Percentiles rank a stretch among this genome's conserved stretches.
Conservation (phyloP, 768 basidiomycete species). For the Porpolomopsis calyptriformis region DNA sequence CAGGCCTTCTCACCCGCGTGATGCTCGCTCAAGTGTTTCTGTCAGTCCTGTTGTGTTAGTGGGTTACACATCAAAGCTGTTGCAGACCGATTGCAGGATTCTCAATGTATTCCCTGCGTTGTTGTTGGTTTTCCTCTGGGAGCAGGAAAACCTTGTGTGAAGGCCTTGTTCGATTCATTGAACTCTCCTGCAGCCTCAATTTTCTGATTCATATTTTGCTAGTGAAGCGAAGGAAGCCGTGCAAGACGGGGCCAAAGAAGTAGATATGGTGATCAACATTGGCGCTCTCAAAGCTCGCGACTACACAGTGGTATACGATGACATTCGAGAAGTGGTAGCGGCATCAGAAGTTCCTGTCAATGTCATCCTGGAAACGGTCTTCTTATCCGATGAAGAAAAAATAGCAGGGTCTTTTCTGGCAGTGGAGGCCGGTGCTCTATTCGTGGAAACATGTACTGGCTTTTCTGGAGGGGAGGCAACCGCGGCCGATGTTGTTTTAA, state of each 20-base stretch:
- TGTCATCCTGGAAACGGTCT: slow-evolving; percentile 42
- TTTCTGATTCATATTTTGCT: not conserved
- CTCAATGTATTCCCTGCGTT: slow-evolving; percentile 31
- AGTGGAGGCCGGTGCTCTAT: slow-evolving; percentile 39
- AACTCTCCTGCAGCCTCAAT: not conserved
- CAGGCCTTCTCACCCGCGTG: no score
- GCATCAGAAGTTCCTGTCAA: slow-evolving; percentile 30
- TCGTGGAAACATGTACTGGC: slow-evolving; percentile 47
- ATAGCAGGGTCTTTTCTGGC: slow-evolving; percentile 36
- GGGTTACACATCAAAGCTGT: slow-evolving; percentile 35
- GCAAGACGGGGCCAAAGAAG: slow-evolving; percentile 36
- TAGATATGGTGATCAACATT: slow-evolving; percentile 43
- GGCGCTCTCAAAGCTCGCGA: slow-evolving; percentile 32
- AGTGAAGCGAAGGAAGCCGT: slow-evolving; percentile 40
- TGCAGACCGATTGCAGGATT: slow-evolving; percentile 26
- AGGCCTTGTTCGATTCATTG: slow-evolving; percentile 30
- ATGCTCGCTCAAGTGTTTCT: not conserved
- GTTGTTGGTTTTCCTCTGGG: slow-evolving; percentile 45
- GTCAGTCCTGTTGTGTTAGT: slow-evolving; percentile 43
- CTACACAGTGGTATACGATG: slow-evolving; percentile 27
- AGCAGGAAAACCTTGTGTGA: slow-evolving; percentile 31
- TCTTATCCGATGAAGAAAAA: slow-evolving; percentile 36
- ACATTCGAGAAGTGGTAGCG: slow-evolving; percentile 32
- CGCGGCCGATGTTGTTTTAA: slow-evolving; percentile 32
- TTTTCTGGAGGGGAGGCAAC: slow-evolving; percentile 40